Evolutionary conservation across 306 rosid genomes (phyloP).

Genomic region (Vigna unguiculata): DNA sequence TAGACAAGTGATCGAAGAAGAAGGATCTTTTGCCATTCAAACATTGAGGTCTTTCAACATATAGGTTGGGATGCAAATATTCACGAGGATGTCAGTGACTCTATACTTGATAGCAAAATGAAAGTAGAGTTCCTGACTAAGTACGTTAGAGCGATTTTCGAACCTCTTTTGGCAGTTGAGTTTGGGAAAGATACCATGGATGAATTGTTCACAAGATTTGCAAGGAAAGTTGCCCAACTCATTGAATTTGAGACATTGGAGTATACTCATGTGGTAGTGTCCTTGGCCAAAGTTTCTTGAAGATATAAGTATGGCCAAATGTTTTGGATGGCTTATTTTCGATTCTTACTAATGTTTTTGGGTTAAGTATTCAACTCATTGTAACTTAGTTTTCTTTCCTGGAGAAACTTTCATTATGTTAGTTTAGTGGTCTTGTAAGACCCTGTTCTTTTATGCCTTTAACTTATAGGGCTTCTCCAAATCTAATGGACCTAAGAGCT

Average conservation of each 20-base stretch:
- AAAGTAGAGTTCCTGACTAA: constrained; percentile 34
- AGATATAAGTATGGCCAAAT: background rate
- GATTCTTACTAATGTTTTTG: no score
- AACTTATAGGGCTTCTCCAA: no score
- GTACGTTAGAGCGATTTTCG: constrained; percentile 46
- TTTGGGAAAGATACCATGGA: constrained; percentile 53
- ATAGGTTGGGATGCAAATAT: constrained; percentile 33
- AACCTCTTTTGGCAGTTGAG: constrained; percentile 47
- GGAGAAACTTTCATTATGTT: no score
- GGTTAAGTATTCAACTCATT: no score
- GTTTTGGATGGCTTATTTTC: no score
- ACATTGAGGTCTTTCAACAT: constrained; percentile 18
- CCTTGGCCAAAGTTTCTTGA: constrained; percentile 32
- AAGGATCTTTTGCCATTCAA: constrained; percentile 51
- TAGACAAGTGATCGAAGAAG: constrained; percentile 41
- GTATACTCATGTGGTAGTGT: constrained; percentile 27
- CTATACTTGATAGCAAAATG: background rate
- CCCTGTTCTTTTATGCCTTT: no score
- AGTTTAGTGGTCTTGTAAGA: no score
- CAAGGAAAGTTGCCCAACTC: constrained; percentile 19
- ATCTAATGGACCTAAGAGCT: no score
- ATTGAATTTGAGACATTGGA: constrained; percentile 38
- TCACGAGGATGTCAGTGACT: background rate
- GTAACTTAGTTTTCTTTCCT: no score
- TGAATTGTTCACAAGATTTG: constrained; percentile 49